Evolutionary conservation across 805 yeast genomes (phyloP), one percentile per base, ranked within the genome.

Genomic region (Candida chauliodis): DNA sequence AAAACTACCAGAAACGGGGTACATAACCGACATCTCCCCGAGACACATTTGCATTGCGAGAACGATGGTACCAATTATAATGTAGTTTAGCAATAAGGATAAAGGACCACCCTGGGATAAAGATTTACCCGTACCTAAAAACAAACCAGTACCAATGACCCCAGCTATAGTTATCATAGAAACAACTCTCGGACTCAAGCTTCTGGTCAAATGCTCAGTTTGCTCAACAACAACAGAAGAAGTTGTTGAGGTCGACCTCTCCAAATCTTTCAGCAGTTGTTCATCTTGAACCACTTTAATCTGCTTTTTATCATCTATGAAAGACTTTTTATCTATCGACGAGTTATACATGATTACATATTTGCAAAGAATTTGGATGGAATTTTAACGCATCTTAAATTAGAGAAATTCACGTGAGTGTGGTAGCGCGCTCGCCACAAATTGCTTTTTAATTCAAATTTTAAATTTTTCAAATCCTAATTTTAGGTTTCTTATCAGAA

Each of bases 1-100:
- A 41, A 75, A 73, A 5, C 77, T 71, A n/a, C 79, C 79, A 2
- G 77, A 69, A 18, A 69, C 71, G 3, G 84, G 83, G 56, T 66
- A 61, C 37, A 59, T 68, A 1, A 79, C 71, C 3, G 77, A 58
- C 79, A 76, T 76, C 48, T 76, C 81, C 8, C 81, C 81, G 30
- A 78, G 59, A 25, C 71, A 56, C 31, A 73, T 57, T 17, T 17
- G 22, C 73, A 77, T 71, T 8, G 79, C 78, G 44, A 71, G 53
- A 46, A 71, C 77, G 37, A 77, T 61, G 8, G 62, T 48, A 13
- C 68, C 70, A 19, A 63, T 64, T 14, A 66, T 52, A 16, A 55
- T 36, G 48, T 65, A 64, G 37, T 63, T 52, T 21, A 66, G 43
- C 24, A 66, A 52, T 41, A 65, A 47, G 10, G 61, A 49, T 13